Base-by-base conservation (phyloP, 1,284 basidiomycete species). In the Flammula alnicola region DNA sequence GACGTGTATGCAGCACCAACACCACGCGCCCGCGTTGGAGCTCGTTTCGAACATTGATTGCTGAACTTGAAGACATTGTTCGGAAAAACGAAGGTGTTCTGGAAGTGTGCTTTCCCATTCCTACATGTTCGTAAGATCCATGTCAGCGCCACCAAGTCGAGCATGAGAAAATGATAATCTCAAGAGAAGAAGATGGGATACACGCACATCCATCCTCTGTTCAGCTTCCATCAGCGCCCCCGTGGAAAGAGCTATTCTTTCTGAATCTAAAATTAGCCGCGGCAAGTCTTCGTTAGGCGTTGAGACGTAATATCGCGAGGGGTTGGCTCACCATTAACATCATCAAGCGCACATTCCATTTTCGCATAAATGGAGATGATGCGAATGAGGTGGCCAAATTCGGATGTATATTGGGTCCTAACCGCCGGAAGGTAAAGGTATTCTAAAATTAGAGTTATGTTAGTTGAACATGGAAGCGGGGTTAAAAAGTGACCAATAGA, bases 21-120 rank as follows among this genome's bases (percentile, higher is more conserved):
- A 85, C 89, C 88, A 91, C 8, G 87, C 86, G 40, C 86, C 84
- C 14, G 76, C 79, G 57, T 87, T 90, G 3, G 85, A 85, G 56
- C 79, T 79, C 8, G 87, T 89, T 61, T 88, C 86, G 59, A 89
- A 85, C 78, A 89, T 87, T 7, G 79, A 78, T 55, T 81, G 70
- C 57, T 91, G 87, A n/a, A 82, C 78, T 57, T 77, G 72, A 14
- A 89, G 63, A 61, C 76, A 88, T 56, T 84, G 79, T 44, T 84
- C 79, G 26, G 77, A 83, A 61, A 87, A 91, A 10, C 76, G 79
- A 30, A 91, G 76, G 57, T 84, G 78, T 31, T 83, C 80, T 7
- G 89, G 80, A 14, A 91, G 75, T 25, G 78, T 80, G 23, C 71
- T 68, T 20, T 71, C 71, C 89, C 89, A 91, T 56, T 75, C 74